phyloP scores from a whole-genome alignment of 1,139 yeast species.

The Blastobotrys capitulatus region DNA sequence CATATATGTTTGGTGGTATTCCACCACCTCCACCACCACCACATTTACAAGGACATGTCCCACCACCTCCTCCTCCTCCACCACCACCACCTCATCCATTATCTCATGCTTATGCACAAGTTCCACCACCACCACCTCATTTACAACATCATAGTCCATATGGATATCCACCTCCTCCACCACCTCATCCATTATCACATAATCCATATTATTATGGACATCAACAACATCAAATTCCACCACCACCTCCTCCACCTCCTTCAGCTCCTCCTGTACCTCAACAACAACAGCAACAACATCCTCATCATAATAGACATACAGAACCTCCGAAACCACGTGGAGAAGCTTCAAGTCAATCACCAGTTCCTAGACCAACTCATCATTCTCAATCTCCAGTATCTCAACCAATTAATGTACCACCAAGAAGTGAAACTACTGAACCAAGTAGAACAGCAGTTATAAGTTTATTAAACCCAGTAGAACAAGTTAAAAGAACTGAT shows the following conservation, averaged over 20 bases:
- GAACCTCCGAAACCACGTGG: too few relatives aligned
- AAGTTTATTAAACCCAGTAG: slow-evolving; percentile 10
- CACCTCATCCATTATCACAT: not conserved
- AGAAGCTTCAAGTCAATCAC: too few relatives aligned
- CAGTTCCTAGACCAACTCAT: too few relatives aligned
- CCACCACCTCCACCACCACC: slow-evolving; percentile 2
- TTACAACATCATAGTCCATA: not conserved
- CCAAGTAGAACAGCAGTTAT: slow-evolving; percentile 12
- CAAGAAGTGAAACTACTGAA: not conserved
- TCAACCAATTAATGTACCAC: not conserved
- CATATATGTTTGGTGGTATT: not conserved
- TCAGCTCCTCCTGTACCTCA: too few relatives aligned
- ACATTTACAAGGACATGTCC: not conserved
- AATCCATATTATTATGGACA: not conserved
- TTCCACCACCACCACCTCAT: slow-evolving; percentile 4
- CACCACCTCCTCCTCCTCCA: not conserved
- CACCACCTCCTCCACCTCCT: slow-evolving; percentile 8
- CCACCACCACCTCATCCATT: not conserved
- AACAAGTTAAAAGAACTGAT: not conserved
- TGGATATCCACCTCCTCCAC: not conserved
- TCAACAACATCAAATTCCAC: not conserved
- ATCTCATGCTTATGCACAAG: not conserved
- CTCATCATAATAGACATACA: too few relatives aligned
- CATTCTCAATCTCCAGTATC: not conserved
- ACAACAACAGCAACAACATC: too few relatives aligned